These are phyloP conservation scores for Prunus persica DNA, from an alignment of 306 rosid genomes.

Conservation along the genomic window Prunus_persica_NCBIv2 NC_034015.1:1231001-1231500, in stretches of 20 bases:
- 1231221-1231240: constrained; percentile 59
- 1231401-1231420: constrained; percentile 52
- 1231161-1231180: constrained; percentile 91
- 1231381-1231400: constrained; percentile 95
- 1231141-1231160: constrained; percentile 84
- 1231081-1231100: constrained; percentile 75
- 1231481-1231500: too few species aligned
- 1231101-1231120: constrained; percentile 94
- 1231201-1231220: constrained; percentile 99
- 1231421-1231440: constrained; percentile 20
- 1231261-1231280: constrained; percentile 91
- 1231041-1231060: constrained; percentile 91
- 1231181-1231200: constrained; percentile 95
- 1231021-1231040: constrained; percentile 87
- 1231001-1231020: constrained; percentile 84
- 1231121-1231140: constrained; percentile 89
- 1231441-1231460: not conserved
- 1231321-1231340: constrained; percentile 96
- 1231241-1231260: constrained; percentile 47
- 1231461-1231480: not conserved
- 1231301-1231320: constrained; percentile 97
- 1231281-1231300: constrained; percentile 95
- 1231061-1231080: constrained; percentile 86
- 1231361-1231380: constrained; percentile 79
- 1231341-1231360: constrained; percentile 88